Evolutionary conservation across 2,329 filamentous ascomycete species (phyloP).

Genomic region (Grosmannia serpens): DNA sequence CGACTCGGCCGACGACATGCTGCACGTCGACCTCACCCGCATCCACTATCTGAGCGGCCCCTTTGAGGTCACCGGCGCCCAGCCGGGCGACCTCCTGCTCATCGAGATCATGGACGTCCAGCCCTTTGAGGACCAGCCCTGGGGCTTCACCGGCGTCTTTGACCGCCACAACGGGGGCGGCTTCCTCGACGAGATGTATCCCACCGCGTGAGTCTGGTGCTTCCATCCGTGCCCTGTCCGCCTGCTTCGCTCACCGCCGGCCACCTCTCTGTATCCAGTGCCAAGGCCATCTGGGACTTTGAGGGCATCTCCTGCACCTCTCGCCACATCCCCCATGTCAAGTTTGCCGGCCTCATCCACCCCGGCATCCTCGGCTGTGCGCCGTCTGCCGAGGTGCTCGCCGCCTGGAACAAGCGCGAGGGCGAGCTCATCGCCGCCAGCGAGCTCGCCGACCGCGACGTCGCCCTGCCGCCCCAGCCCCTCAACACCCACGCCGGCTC

Average conservation of each 20-base stretch:
- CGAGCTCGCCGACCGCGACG: constrained; percentile 49
- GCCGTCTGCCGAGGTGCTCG: constrained; percentile 65
- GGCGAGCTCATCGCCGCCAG: constrained; percentile 62
- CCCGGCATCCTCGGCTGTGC: constrained; percentile 87
- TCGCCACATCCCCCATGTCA: constrained; percentile 75
- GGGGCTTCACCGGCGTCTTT: constrained; percentile 85
- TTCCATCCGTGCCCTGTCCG: not conserved
- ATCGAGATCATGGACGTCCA: constrained; percentile 93
- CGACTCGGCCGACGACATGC: constrained; percentile 79
- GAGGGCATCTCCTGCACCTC: constrained; percentile 61
- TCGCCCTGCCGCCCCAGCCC: constrained; percentile 66
- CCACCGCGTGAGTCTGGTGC: constrained; percentile 50
- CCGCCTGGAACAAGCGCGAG: constrained; percentile 76
- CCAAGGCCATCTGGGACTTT: constrained; percentile 50
- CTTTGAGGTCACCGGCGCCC: constrained; percentile 73
- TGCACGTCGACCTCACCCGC: constrained; percentile 70
- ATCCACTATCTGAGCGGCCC: constrained; percentile 85
- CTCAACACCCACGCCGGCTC: constrained; percentile 62
- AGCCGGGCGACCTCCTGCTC: constrained; percentile 73
- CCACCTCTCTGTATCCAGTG: constrained; percentile 16
- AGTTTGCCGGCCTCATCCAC: constrained; percentile 82
- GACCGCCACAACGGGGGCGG: constrained; percentile 73
- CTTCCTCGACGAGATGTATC: constrained; percentile 80
- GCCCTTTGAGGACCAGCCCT: constrained; percentile 72
- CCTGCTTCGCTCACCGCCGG: not conserved